Evolutionary conservation across 192 early-diverging fungal species (phyloP).

Genomic region (Funneliformis mosseae): DNA sequence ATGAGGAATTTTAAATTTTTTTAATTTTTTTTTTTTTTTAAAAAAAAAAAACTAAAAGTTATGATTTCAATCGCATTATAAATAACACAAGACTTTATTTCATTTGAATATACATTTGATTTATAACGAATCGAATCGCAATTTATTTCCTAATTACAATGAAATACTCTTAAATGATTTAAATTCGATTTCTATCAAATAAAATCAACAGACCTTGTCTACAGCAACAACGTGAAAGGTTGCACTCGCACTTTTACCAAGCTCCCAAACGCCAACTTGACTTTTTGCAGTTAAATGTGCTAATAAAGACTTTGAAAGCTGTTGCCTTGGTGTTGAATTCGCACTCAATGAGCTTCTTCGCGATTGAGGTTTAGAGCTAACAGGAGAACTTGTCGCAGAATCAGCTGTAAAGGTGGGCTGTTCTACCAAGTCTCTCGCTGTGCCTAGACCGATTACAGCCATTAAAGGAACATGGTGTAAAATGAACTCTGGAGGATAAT

Average conservation of each 20-base stretch:
- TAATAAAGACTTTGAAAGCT: slow-evolving; percentile 26
- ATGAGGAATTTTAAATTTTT: slow-evolving; percentile 37
- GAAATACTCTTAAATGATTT: background rate
- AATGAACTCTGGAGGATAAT: slow-evolving; percentile 59
- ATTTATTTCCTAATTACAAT: background rate
- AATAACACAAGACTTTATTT: too few species aligned
- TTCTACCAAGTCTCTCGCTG: slow-evolving; percentile 38
- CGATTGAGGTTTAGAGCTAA: slow-evolving; percentile 25
- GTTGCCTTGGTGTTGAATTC: background rate
- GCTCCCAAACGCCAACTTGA: slow-evolving; percentile 39
- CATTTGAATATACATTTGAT: background rate
- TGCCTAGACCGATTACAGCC: slow-evolving; percentile 50
- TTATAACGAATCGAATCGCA: background rate
- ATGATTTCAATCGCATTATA: too few species aligned
- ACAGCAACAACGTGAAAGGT: slow-evolving; percentile 37
- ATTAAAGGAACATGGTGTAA: slow-evolving; percentile 61
- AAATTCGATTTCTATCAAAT: background rate
- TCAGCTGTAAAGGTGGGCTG: slow-evolving; percentile 16
- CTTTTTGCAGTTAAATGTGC: slow-evolving; percentile 38
- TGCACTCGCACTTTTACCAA: background rate
- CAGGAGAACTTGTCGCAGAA: slow-evolving; percentile 35
- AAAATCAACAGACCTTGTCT: slow-evolving; percentile 35
- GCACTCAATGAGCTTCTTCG: slow-evolving; percentile 22
- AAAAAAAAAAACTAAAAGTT: slow-evolving; percentile 20
- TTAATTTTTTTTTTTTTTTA: slow-evolving; percentile 38